Conservation (phyloP, 768 basidiomycete genomes). For the Daedaleopsis sinensis region DNA sequence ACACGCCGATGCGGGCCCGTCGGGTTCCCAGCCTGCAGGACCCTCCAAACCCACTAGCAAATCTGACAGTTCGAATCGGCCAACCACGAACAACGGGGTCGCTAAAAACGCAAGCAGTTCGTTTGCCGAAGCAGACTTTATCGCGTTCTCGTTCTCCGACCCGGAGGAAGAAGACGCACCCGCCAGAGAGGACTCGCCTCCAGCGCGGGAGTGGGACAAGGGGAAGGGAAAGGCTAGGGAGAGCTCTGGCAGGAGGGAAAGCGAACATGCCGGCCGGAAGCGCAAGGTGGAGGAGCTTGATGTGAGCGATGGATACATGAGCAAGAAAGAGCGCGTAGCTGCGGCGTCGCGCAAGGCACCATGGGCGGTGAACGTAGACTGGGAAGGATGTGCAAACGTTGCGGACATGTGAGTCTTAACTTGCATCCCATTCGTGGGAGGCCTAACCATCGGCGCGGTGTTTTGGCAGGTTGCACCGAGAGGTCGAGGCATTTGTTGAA, state of each 20-base stretch:
- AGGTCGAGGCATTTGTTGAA: conserved; percentile 81
- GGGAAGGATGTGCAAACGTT: conserved; percentile 74
- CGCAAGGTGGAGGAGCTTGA: conserved; percentile 52
- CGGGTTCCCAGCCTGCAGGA: not conserved
- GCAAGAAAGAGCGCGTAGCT: conserved; percentile 54
- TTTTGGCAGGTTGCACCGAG: conserved; percentile 71
- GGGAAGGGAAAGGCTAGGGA: conserved; percentile 10
- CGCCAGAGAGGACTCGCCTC: conserved; percentile 12
- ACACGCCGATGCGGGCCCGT: conserved; percentile 16
- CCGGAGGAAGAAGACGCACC: conserved; percentile 23
- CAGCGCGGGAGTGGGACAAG: conserved; percentile 30
- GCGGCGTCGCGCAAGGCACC: conserved; percentile 55
- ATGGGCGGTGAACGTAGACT: conserved; percentile 74
- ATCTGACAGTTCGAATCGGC: not conserved
- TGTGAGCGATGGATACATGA: conserved; percentile 51
- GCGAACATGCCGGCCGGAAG: conserved; percentile 39
- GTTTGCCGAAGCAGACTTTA: conserved; percentile 33
- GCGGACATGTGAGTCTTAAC: conserved; percentile 72
- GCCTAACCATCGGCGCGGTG: conserved; percentile 2
- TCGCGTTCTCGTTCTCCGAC: conserved; percentile 34
- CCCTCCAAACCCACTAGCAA: not conserved
- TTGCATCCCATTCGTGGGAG: not conserved
- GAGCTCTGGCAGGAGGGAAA: conserved; percentile 1
- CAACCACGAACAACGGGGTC: not conserved
- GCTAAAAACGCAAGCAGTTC: not conserved